Evolutionary conservation across 2,329 filamentous ascomycete genomes (phyloP), one percentile per base, ranked within the genome.

Genomic region (Trichoderma gracile): DNA sequence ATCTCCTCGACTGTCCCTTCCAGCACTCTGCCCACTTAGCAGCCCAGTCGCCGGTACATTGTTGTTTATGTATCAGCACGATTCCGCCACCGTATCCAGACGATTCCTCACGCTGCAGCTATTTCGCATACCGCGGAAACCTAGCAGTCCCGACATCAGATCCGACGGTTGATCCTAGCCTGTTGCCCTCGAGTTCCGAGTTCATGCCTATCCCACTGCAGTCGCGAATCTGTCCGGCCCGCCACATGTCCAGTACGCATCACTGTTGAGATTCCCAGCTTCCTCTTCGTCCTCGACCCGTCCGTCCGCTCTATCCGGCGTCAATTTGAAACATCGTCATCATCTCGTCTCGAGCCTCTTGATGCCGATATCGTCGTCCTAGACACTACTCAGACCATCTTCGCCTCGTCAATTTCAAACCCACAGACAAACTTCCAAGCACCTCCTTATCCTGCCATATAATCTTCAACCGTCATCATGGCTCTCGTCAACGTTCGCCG

Each of bases 11-110:
- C 53, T 62, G 52, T 33, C 55, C 27, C 38, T 17, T 19, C 47
- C 63, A 65, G 56, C 47, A 46, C 60, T 65, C 67, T 68, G 69
- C 68, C 71, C 73, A 74, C 71, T 70, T 75, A 76, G 71, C 61
- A 70, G 67, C 69, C 65, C 23, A 65, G 33, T 70, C 69, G 69
- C 72, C 68, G 65, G 69, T 71, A 78, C 73, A 74, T 75, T 76
- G 75, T 77, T 90, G 92, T 96, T 91, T 96, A 96, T 96, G 93
- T 96, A 96, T 97, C 93, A 93, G 92, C 90, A 92, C 91, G 90
- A 90, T 88, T 78, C 84, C 77, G 86, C 86, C 87, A 87, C 91
- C 90, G 88, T 92, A 89, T 93, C 92, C 88, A 91, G 89, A 91
- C 89, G 94, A 89, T 92, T 92, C 85, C 88, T 92, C 85, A 92